These are phyloP conservation scores for Dryas drummondii DNA, from an alignment of 306 rosid genomes.

Conservation along the genomic window DNA sequence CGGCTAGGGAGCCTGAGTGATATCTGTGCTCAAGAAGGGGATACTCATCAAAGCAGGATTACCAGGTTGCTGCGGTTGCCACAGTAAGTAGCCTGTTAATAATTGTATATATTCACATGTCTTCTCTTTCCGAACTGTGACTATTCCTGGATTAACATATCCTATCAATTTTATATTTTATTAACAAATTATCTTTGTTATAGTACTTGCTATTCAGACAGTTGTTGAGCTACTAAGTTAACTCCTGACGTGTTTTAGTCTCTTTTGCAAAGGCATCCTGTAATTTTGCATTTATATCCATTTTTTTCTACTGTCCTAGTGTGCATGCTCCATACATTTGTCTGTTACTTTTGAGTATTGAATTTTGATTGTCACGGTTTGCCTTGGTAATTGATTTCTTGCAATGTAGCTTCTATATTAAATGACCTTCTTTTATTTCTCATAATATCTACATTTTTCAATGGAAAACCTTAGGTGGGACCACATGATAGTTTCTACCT, in stretches of 20 bases:
- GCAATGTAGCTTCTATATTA: not conserved
- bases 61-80: slow-evolving; percentile 68
- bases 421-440: not conserved
- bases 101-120: not conserved
- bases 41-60: slow-evolving; percentile 74
- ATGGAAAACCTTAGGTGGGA: not conserved
- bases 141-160: not conserved
- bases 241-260: not conserved
- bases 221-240: slow-evolving; percentile 5
- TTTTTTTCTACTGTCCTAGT: not conserved
- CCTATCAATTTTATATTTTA: slow-evolving; percentile 1
- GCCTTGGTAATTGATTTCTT: not conserved
- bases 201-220: not conserved
- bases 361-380: not conserved
- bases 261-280: not conserved
- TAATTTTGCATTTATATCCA: not conserved
- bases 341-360: not conserved
- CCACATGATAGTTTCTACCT: slow-evolving; percentile 1
- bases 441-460: not conserved
- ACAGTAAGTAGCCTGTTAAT: slow-evolving; percentile 44
- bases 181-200: not conserved
- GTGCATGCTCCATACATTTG: not conserved
- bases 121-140: not conserved
- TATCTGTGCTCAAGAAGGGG: slow-evolving; percentile 80
- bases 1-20: slow-evolving; percentile 89